Base-by-base conservation (phyloP, 176 grass and related monocot species). In the Poa pratensis region DNA sequence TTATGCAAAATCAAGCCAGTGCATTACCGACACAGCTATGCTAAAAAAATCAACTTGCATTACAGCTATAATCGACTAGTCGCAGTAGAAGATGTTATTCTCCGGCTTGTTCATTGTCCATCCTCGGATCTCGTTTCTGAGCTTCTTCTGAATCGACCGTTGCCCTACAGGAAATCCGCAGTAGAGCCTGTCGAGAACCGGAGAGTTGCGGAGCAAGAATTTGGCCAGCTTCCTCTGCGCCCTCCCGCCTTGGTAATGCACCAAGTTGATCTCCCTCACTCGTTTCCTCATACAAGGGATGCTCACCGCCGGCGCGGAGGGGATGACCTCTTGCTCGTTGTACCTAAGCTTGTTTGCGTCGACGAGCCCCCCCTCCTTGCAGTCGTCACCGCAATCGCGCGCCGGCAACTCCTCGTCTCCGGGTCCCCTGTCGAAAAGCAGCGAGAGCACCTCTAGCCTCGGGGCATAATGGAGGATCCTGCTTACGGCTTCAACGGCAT, bases 201-300 rank as follows among this genome's bases (percentile, higher is more conserved):
- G 8, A 69, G 66, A 35, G 18, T 69, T 69, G 17, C 65, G 10
- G 34, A 69, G 65, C 65, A 69, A 37, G 34, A 69, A 69, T 9
- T 35, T 18, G 34, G 65, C 65, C 65, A 69, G 32, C 32, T 18
- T 11, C 65, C 65, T 69, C 34, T 69, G 65, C 34, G 18, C 7
- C 17, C 65, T 69, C 8, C 65, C 65, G 17, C 65, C 65, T 0
- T 69, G 65, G 18, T 69, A 69, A 69, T 69, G 32, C 32, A 69
- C 65, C 32, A 40, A 11, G 18, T 69, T 69, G 34, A 69, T 69
- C 65, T 69, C 65, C 65, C 34, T 69, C 65, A 69, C 65, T 11
- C 9, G 17, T 4, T 9, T 40, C 8, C 32, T 69, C 34, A 40
- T 32, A 34, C 65, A 69, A n/a, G 65, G 32, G 65, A 69, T 20